phyloP scores from a whole-genome alignment of 129 eudicot genomes.

The Centrapalus pauciflorus region DNA sequence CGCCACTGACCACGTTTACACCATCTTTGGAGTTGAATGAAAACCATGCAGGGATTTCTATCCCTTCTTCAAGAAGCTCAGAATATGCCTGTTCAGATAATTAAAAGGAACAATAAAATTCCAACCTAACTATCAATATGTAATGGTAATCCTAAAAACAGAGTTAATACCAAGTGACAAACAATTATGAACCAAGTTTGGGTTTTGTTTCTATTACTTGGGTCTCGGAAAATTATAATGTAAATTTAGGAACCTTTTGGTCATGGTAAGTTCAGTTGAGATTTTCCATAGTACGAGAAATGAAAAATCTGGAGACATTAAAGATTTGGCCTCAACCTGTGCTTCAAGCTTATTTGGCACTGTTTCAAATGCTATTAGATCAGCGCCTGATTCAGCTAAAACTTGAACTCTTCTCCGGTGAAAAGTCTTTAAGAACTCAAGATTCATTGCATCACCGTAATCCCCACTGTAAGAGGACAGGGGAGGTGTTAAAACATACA shows the following conservation, averaged over 20 bases:
- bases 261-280: conserved; percentile 2
- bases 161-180: background rate
- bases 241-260: background rate
- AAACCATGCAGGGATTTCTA: conserved; percentile 84
- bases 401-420: conserved; percentile 91
- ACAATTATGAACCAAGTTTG: background rate
- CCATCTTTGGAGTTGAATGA: conserved; percentile 95
- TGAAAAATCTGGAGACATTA: background rate
- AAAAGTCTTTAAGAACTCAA: conserved; percentile 77
- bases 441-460: conserved; percentile 76
- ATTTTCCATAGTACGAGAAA: background rate
- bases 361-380: conserved; percentile 90
- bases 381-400: conserved; percentile 90
- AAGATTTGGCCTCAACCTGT: conserved; percentile 44
- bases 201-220: background rate
- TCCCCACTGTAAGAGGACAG: conserved; percentile 59
- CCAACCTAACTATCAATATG: background rate
- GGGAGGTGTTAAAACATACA: background rate
- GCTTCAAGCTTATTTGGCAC: conserved; percentile 94
- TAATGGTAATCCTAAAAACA: background rate
- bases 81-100: conserved; percentile 58
- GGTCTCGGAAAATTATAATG: background rate
- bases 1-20: conserved; percentile 90
- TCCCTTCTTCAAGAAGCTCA: conserved; percentile 70
- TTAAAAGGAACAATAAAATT: background rate